phyloP scores from a whole-genome alignment of 169 alveolate species.

The Plasmodium inui region DNA sequence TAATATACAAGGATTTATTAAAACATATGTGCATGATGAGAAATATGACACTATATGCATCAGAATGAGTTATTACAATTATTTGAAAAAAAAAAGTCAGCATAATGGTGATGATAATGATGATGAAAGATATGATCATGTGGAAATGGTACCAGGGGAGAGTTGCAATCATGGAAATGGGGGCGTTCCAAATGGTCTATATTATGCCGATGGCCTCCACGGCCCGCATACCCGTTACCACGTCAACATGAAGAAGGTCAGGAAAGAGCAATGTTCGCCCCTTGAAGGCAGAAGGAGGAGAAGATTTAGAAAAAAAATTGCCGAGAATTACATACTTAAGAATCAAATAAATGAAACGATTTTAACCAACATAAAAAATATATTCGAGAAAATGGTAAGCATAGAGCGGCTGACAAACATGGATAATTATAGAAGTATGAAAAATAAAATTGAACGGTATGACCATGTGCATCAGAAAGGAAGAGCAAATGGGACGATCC shows the following conservation, averaged over 20 bases:
- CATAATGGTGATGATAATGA: neutral
- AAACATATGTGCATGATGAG: constrained; percentile 3
- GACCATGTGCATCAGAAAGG: neutral
- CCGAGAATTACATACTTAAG: constrained; percentile 6
- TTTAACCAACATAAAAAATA: constrained; percentile 41
- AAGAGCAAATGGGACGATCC: neutral
- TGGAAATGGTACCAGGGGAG: constrained; percentile 25
- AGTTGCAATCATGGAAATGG: neutral
- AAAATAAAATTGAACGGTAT: neutral
- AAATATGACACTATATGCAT: constrained; percentile 25
- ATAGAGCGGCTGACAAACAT: constrained; percentile 50
- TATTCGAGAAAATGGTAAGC: constrained; percentile 43
- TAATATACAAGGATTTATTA: neutral
- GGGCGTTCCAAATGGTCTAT: neutral
- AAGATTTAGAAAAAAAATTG: neutral
- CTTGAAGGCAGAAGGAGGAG: neutral
- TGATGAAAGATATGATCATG: constrained; percentile 6
- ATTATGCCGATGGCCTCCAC: neutral
- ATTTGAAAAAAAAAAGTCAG: constrained; percentile 4
- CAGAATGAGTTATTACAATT: constrained; percentile 34
- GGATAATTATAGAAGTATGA: constrained; percentile 28
- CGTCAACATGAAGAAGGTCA: neutral
- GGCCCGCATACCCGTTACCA: neutral
- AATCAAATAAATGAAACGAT: constrained; percentile 31
- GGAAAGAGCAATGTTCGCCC: neutral